A percentile compares a stretch with the other conserved stretches of the same genome.
These are phyloP conservation scores for Sporothrix luriei DNA, from an alignment of 2,329 filamentous ascomycete genomes.

Conservation along the genomic window DNA sequence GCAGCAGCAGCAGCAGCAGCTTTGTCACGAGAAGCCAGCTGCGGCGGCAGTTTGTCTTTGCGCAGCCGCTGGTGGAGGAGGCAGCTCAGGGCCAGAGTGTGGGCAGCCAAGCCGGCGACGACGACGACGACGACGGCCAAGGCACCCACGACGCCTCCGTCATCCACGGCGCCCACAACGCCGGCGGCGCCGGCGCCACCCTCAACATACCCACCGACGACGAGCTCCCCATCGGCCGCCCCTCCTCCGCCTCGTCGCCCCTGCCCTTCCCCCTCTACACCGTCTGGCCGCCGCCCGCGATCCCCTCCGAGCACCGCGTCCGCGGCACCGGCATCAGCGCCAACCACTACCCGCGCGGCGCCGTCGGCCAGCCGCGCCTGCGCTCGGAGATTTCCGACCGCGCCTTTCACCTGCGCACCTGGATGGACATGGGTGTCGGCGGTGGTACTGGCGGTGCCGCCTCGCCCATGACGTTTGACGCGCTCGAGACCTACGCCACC, in stretches of 20 bases:
- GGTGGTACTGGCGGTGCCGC: background rate
- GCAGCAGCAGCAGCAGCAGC: background rate
- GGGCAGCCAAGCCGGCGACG: background rate
- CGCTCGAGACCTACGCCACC: constrained; percentile 67
- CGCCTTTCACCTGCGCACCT: constrained; percentile 74
- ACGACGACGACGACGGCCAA: too few relatives aligned
- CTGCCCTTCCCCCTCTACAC: constrained; percentile 50
- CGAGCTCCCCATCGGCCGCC: background rate
- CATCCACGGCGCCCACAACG: background rate
- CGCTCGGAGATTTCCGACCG: constrained; percentile 66
- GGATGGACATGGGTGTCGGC: constrained; percentile 57
- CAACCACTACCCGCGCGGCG: constrained; percentile 39
- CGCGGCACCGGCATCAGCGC: constrained; percentile 41
- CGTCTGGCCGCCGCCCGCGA: constrained; percentile 75
- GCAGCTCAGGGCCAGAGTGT: background rate
- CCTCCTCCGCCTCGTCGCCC: background rate
- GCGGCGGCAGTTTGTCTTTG: constrained; percentile 7
- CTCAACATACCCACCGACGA: too few relatives aligned
- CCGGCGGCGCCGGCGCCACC: too few relatives aligned
- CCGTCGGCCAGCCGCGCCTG: constrained; percentile 46
- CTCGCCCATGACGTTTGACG: constrained; percentile 43
- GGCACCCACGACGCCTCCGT: too few relatives aligned
- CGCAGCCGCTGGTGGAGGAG: background rate
- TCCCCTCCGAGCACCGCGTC: constrained; percentile 65
- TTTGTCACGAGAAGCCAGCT: background rate